Percentiles rank a stretch among this genome's conserved stretches.
phyloP scores from a whole-genome alignment of 495 filamentous ascomycete species.

The Cercophora newfieldiana region DNA sequence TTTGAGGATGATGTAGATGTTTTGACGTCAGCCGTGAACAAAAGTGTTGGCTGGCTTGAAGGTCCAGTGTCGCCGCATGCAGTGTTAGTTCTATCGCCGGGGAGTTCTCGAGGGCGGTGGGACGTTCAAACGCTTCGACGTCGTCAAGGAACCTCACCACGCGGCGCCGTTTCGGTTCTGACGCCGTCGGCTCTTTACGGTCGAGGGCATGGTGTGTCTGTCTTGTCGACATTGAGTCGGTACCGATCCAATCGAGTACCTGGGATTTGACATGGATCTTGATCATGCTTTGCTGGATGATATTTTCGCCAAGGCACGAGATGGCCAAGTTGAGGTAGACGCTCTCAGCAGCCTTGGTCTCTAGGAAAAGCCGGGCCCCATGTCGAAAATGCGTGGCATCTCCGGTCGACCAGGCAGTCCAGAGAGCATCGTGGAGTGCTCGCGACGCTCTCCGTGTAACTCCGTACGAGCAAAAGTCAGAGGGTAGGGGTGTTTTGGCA shows the following conservation, averaged over 20 bases:
- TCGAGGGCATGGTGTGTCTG: background rate
- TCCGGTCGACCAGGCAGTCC: slow-evolving; percentile 7
- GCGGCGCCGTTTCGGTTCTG: background rate
- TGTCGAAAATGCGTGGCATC: slow-evolving; percentile 8
- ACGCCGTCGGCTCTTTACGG: background rate
- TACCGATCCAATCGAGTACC: slow-evolving; percentile 4
- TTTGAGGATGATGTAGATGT: background rate
- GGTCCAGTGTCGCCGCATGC: background rate
- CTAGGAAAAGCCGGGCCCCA: slow-evolving; percentile 14
- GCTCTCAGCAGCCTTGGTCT: slow-evolving; percentile 10
- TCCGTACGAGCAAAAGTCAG: slow-evolving; percentile 7
- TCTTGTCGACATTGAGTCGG: background rate
- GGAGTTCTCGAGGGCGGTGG: background rate
- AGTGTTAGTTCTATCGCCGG: background rate
- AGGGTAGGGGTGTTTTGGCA: background rate
- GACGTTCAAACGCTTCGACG: background rate
- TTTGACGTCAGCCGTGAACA: slow-evolving; percentile 11
- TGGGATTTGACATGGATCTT: slow-evolving; percentile 13
- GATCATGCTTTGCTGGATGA: slow-evolving; percentile 4
- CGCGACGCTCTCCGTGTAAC: slow-evolving; percentile 12
- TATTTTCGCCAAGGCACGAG: background rate
- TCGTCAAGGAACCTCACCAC: slow-evolving; percentile 4
- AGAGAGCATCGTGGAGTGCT: slow-evolving; percentile 18
- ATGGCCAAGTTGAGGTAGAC: slow-evolving; percentile 17
- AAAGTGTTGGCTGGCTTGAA: slow-evolving; percentile 13